Base-by-base conservation (phyloP, 164 flowering plant species). In the Paratinospora sagittata region DNA sequence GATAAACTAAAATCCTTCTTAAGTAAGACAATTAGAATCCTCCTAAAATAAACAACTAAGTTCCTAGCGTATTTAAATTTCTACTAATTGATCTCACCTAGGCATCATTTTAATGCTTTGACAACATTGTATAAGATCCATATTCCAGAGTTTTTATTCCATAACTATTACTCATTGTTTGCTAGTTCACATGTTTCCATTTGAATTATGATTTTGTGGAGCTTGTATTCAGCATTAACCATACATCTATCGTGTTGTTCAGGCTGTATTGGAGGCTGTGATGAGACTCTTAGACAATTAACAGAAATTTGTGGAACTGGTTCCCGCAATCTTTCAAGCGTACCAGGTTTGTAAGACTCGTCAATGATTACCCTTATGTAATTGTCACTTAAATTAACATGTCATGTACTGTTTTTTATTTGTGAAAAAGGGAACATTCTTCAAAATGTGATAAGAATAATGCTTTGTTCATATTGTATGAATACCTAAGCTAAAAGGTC, bases 211-310 rank as follows among this genome's bases (percentile, higher is more conserved):
- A 34, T 19, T 57, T 70, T 70, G 10, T 70, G 26, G 34, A 39
- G 21, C 27, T 24, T 0, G 39, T 36, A 36, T 66, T 16, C 30
- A 55, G 12, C 52, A 45, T 52, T 39, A 21, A 13, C 23, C 17
- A 2, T 73, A 26, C 11, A 14, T 23, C 6, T 37, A 19, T 68
- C 69, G 8, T 73, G 12, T 73, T 65, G 62, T 69, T 12, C 85
- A 92, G 97, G 99, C 74, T 96, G 98, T 81, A 77, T 96, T 79
- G 97, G 98, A 52, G 96, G 98, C 66, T 96, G 99, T 74, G 97
- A 96, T 81, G 89, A 85, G 52, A 87, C 70, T 57, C 91, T 96
- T 39, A 85, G 78, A 77, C 88, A 90, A 81, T 81, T 96, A 76
- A 83, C 69, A 14, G 97, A 93, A 78, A 89, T 91, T 39, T 96